phyloP scores from a whole-genome alignment of 495 filamentous ascomycete species.

The Neurospora sp. region DNA sequence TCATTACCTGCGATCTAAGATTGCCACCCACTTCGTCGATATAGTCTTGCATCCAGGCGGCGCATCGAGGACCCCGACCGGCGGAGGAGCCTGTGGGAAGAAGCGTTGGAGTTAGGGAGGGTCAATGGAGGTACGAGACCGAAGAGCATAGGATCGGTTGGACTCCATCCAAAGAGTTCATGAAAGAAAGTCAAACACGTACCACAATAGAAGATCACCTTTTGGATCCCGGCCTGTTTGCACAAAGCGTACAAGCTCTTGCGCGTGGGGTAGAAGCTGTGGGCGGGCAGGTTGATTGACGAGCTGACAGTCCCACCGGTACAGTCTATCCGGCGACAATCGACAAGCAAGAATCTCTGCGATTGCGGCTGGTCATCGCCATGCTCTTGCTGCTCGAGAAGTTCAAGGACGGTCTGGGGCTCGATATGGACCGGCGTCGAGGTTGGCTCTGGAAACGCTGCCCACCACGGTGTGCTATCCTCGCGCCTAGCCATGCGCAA shows the following conservation, averaged over 20 bases:
- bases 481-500: conserved; percentile 17
- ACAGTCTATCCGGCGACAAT: conserved; percentile 22
- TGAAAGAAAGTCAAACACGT: conserved; percentile 6
- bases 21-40: conserved; percentile 21
- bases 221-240: conserved; percentile 32
- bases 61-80: conserved; percentile 36
- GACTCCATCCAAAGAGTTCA: neutral
- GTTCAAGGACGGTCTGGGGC: conserved; percentile 6
- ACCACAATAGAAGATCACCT: conserved; percentile 42
- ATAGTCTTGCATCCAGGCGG: conserved; percentile 40
- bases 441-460: conserved; percentile 23
- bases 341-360: conserved; percentile 19
- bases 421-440: conserved; percentile 7
- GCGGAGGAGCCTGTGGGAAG: conserved; percentile 27
- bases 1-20: conserved; percentile 34
- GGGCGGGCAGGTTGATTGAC: conserved; percentile 38
- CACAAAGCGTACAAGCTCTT: conserved; percentile 29
- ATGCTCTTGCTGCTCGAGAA: conserved; percentile 5
- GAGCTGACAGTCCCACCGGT: conserved; percentile 20
- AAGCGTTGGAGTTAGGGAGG: neutral
- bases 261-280: conserved; percentile 36
- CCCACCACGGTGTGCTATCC: conserved; percentile 34
- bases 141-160: neutral
- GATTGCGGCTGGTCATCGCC: neutral
- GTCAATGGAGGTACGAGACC: neutral